A percentile compares a stretch with the other conserved stretches of the same genome.
Conservation (phyloP, 202 grass and related monocot genomes). For the Cymbopogon flexuosus region DNA sequence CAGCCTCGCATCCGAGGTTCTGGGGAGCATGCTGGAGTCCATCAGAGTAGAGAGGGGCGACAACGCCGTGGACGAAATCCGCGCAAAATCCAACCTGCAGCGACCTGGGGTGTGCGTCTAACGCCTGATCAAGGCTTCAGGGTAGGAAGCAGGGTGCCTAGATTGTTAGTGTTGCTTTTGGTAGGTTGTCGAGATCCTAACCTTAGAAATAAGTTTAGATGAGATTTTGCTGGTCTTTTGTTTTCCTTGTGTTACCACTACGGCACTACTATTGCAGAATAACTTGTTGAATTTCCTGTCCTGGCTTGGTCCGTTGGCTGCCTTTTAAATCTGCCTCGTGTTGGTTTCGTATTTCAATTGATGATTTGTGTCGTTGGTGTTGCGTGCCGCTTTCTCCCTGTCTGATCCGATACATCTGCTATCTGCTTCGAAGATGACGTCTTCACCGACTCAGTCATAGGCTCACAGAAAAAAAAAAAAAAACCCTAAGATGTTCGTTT, state of each 20-base stretch:
- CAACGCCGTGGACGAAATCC: constrained; percentile 46
- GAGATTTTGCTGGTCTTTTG: constrained; percentile 1
- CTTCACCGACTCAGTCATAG: neutral
- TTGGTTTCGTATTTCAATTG: neutral
- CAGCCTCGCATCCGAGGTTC: constrained; percentile 50
- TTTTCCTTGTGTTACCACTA: neutral
- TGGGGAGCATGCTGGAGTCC: constrained; percentile 55
- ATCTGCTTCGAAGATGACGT: neutral
- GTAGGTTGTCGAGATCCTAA: constrained; percentile 16
- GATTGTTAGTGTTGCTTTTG: neutral
- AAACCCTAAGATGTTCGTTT: no score
- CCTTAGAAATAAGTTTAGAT: constrained; percentile 18
- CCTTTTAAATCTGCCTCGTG: neutral
- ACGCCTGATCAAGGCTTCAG: constrained; percentile 10
- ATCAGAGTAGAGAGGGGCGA: constrained; percentile 54
- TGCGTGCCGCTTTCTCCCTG: neutral
- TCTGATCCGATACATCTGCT: neutral
- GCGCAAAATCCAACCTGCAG: constrained; percentile 34
- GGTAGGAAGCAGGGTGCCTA: neutral
- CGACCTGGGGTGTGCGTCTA: constrained; percentile 20
- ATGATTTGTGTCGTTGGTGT: neutral
- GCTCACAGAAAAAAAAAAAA: neutral
- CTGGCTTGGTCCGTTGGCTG: neutral
- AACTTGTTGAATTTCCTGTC: neutral
- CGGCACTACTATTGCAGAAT: neutral